phyloP scores from a whole-genome alignment of 2,329 filamentous ascomycete species.

The Beauveria varroae region DNA sequence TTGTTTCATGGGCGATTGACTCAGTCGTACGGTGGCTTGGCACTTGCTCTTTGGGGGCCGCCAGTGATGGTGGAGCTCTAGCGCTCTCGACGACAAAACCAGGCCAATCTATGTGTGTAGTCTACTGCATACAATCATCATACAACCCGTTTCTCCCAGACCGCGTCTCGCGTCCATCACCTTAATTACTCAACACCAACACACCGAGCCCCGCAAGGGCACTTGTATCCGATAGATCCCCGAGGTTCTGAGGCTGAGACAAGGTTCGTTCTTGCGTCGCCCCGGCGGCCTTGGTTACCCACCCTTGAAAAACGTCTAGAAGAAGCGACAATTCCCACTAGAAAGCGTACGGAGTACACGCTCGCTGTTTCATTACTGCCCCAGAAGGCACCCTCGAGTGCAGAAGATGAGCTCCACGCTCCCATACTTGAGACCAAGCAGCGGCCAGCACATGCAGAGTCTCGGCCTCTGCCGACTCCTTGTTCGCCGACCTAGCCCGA shows the following conservation, averaged over 20 bases:
- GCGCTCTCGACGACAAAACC: background rate
- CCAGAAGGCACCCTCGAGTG: too few species aligned
- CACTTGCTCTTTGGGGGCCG: background rate
- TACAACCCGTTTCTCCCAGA: too few species aligned
- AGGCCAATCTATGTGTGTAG: too few species aligned
- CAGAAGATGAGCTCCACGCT: background rate
- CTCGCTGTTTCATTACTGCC: too few species aligned
- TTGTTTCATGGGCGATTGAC: background rate
- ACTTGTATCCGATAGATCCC: background rate
- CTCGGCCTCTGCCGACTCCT: background rate
- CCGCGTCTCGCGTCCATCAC: background rate
- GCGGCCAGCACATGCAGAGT: background rate
- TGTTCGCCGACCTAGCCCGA: background rate
- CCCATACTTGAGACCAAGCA: background rate
- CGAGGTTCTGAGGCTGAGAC: constrained; percentile 1
- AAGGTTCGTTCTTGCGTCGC: background rate
- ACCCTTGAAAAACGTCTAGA: background rate
- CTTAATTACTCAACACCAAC: too few species aligned
- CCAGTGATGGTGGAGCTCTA: background rate
- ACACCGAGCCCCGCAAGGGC: too few species aligned
- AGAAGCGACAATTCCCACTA: background rate
- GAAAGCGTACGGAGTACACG: too few species aligned
- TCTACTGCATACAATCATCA: too few species aligned
- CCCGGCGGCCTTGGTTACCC: background rate
- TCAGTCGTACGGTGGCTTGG: background rate